These are phyloP conservation scores for Histomonas meleagridis DNA, from an alignment of 208 protist genomes.

Conservation along the genomic window DNA sequence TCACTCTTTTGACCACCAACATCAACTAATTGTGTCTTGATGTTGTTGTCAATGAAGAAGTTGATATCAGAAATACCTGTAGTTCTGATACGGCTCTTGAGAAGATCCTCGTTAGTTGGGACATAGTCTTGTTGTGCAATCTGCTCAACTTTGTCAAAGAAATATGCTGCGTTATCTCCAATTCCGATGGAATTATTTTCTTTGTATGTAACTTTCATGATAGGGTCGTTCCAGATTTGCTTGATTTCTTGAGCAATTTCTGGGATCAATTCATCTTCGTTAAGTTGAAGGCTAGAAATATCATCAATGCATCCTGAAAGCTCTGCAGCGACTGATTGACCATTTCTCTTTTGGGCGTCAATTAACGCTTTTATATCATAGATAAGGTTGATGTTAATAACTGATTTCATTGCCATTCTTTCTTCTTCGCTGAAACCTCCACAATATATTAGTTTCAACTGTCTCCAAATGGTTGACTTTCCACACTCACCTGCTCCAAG, in stretches of 20 bases:
- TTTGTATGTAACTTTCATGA: slow-evolving; percentile 17
- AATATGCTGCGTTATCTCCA: slow-evolving; percentile 19
- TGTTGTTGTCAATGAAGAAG: not conserved
- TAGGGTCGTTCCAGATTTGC: slow-evolving; percentile 19
- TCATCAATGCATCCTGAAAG: not conserved
- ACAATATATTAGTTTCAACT: slow-evolving; percentile 11
- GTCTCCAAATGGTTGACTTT: slow-evolving; percentile 42
- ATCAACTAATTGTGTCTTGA: slow-evolving; percentile 39
- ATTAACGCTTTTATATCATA: not conserved
- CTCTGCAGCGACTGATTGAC: not conserved
- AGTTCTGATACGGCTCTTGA: not conserved
- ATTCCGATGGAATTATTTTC: not conserved
- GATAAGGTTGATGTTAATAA: slow-evolving; percentile 21
- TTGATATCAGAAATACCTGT: slow-evolving; percentile 29
- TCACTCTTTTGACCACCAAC: slow-evolving; percentile 49
- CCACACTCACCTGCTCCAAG: slow-evolving; percentile 37
- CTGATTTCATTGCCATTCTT: not conserved
- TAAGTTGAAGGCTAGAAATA: not conserved
- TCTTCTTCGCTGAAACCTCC: not conserved
- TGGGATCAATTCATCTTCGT: not conserved
- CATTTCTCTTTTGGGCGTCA: not conserved
- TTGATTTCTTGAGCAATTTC: not conserved
- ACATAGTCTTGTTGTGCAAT: slow-evolving; percentile 27
- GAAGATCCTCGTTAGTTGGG: slow-evolving; percentile 32
- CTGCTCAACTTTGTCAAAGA: slow-evolving; percentile 37